Evolutionary conservation across 2,329 filamentous ascomycete species (phyloP).

Genomic region (Apiospora hydei): DNA sequence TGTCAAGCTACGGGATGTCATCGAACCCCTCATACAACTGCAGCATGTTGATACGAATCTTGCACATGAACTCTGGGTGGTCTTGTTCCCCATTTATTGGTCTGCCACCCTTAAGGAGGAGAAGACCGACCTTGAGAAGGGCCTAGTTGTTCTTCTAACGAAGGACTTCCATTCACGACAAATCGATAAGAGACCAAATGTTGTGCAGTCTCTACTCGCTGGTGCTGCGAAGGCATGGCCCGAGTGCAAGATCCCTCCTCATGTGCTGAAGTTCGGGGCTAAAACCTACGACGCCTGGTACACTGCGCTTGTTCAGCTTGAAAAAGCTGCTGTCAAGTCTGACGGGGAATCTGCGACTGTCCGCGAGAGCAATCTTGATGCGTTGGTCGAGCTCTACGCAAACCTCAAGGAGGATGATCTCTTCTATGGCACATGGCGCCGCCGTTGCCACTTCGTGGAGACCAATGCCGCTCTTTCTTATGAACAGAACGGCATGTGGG

Average conservation of each 20-base stretch:
- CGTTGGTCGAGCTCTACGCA: conserved; percentile 91
- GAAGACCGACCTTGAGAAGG: conserved; percentile 86
- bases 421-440: conserved; percentile 96
- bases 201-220: conserved; percentile 89
- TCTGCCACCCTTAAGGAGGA: conserved; percentile 87
- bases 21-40: conserved; percentile 89
- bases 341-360: conserved; percentile 84
- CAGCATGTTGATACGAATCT: conserved; percentile 87
- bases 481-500: conserved; percentile 99
- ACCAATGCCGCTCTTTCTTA: conserved; percentile 97
- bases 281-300: conserved; percentile 98
- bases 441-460: conserved; percentile 94
- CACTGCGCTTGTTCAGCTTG: conserved; percentile 87
- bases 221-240: conserved; percentile 86
- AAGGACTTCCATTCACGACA: conserved; percentile 96
- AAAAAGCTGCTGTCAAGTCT: conserved; percentile 86
- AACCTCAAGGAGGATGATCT: conserved; percentile 93
- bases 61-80: conserved; percentile 88
- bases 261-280: conserved; percentile 94
- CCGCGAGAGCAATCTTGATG: conserved; percentile 93
- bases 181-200: conserved; percentile 93
- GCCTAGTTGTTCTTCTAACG: conserved; percentile 86
- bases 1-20: conserved; percentile 84
- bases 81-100: conserved; percentile 94
- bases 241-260: conserved; percentile 89